A percentile compares a stretch with the other conserved stretches of the same genome.
phyloP scores from a whole-genome alignment of 176 grass and related monocot genomes.

The Echinochloa phyllopogon region DNA sequence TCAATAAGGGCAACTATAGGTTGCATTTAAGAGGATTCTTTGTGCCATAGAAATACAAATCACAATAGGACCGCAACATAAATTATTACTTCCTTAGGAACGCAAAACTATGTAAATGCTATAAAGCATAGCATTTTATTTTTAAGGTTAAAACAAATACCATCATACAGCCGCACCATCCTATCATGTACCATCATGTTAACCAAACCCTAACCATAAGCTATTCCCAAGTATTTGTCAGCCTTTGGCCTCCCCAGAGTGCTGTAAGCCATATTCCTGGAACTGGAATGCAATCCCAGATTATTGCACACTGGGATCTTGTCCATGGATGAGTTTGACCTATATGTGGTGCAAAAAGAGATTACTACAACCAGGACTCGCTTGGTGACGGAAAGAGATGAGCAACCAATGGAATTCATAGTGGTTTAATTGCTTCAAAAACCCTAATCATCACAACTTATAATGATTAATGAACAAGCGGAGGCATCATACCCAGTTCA shows the following conservation, averaged over 20 bases:
- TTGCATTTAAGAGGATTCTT: background rate
- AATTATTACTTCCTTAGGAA: background rate
- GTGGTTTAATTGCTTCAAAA: background rate
- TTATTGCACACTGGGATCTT: background rate
- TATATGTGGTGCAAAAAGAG: background rate
- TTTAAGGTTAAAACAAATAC: background rate
- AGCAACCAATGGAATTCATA: background rate
- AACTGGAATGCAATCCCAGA: background rate
- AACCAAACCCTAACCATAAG: constrained; percentile 34
- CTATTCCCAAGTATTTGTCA: background rate
- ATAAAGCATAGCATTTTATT: background rate
- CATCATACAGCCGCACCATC: background rate
- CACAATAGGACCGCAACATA: background rate
- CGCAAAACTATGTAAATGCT: background rate
- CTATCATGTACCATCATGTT: background rate
- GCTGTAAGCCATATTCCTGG: background rate
- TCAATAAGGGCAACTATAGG: constrained; percentile 14
- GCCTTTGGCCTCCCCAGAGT: background rate
- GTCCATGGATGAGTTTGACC: background rate
- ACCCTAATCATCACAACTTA: background rate
- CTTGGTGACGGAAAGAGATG: background rate
- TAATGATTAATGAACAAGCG: background rate
- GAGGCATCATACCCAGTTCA: background rate
- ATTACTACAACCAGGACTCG: background rate
- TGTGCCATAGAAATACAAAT: background rate